Percentiles rank a stretch among this genome's conserved stretches.
These are phyloP conservation scores for Pestalotiopsis sp. DNA, from an alignment of 2,329 filamentous ascomycete species.

Conservation along the genomic window DNA sequence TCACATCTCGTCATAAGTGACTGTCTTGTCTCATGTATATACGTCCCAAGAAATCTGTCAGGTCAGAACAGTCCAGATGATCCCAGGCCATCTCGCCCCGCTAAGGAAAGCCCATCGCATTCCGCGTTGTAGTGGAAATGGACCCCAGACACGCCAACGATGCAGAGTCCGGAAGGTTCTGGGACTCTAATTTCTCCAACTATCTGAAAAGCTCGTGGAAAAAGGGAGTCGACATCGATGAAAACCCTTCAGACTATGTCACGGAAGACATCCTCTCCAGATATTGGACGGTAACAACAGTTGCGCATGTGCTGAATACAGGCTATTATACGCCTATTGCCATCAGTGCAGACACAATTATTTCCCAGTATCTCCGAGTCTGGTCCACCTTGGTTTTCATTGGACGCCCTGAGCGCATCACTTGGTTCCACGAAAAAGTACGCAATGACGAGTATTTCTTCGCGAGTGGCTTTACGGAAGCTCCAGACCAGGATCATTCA, in stretches of 20 bases:
- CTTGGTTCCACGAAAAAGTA: neutral
- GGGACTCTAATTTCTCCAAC: neutral
- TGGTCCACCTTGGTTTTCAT: neutral
- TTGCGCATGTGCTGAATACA: fast-evolving
- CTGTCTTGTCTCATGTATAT: too few species aligned
- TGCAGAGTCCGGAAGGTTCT: neutral
- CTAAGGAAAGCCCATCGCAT: too few species aligned
- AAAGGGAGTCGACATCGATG: neutral
- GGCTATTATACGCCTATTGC: neutral
- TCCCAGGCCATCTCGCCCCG: too few species aligned
- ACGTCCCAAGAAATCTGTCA: too few species aligned
- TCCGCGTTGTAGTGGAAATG: neutral
- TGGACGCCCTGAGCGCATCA: neutral
- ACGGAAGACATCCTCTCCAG: neutral
- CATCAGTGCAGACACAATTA: neutral
- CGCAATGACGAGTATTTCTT: neutral
- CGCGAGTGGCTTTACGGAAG: neutral
- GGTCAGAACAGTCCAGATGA: too few species aligned
- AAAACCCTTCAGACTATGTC: neutral
- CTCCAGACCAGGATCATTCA: neutral
- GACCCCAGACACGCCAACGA: neutral
- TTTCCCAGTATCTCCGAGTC: neutral
- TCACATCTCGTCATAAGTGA: too few species aligned
- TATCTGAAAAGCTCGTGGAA: neutral
- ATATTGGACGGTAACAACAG: neutral